Evolutionary conservation across 768 basidiomycete species (phyloP), one percentile per base, ranked within the genome.

Genomic region (Amanita pseudoporphyria): DNA sequence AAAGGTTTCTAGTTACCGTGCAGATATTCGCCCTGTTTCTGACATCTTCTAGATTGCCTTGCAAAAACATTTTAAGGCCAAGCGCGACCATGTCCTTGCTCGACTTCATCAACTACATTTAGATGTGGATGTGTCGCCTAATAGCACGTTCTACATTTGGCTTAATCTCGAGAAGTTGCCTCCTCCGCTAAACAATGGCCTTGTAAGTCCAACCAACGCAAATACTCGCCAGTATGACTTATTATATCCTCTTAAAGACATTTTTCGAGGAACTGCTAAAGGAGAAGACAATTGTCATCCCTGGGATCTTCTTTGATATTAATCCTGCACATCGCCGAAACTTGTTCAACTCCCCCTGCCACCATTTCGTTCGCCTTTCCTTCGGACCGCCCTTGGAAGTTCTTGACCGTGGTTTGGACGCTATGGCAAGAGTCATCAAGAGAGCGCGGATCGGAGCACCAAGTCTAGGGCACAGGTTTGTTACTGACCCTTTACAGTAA

Each of bases 221-320:
- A 13, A 49, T 9, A 30, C 28, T 22, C 35, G 39, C 1, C n/a
- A 33, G 10, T n/a, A n/a, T 14, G 39, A 3, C 35, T 9, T 45
- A 35, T 50, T 36, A 7, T 41, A n/a, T 18, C 30, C 16, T 45
- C 18, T 12, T 42, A 10, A 28, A 82, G 78, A 89, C 87, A 5
- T 95, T 97, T 79, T 97, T 97, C 60, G 92, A 95, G 60, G 92
- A 93, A 65, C 71, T 92, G 38, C 73, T 95, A 47, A 95, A 92
- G 66, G 86, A 89, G 66, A 76, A 89, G 66, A 87, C 89, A 9
- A 92, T 92, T 55, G 86, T 90, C 48, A 89, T 93, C 41, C 90
- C 91, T 4, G 92, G 92, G 9, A 87, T 87, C 56, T 92, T 91
- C 72, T 91, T 91, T 56, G 87, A 88, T 57, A 84, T 87, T 60